phyloP scores from a whole-genome alignment of 345 rosid species.

The Salix arbutifolia region DNA sequence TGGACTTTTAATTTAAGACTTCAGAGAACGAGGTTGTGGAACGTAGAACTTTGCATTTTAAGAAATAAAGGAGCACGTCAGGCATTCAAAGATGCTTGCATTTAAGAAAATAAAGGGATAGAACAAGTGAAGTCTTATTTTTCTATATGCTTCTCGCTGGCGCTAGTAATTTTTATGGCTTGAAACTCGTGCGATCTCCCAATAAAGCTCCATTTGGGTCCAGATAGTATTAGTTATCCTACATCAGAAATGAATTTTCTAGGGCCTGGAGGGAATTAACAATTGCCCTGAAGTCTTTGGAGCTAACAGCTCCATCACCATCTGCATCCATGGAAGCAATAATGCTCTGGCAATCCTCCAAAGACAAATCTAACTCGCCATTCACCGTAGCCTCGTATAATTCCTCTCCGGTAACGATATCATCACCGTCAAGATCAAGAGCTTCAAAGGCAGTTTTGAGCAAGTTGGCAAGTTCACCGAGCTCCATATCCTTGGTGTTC shows the following conservation, averaged over 20 bases:
- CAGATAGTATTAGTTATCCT: neutral
- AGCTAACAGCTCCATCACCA: conserved; percentile 47
- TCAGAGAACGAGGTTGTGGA: no score
- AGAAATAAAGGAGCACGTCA: no score
- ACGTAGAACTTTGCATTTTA: no score
- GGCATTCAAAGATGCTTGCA: no score
- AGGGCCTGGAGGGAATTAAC: conserved; percentile 29
- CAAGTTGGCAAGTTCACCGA: conserved; percentile 30
- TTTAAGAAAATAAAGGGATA: no score
- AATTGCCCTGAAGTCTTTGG: conserved; percentile 41
- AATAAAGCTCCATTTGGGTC: neutral
- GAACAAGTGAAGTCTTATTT: no score
- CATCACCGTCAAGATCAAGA: conserved; percentile 24
- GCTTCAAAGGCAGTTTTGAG: conserved; percentile 34
- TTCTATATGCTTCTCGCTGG: no score
- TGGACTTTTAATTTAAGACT: no score
- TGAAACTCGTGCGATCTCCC: no score
- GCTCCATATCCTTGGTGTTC: conserved; percentile 50
- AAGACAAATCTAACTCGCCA: conserved; percentile 22
- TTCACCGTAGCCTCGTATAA: conserved; percentile 26
- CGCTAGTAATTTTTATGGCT: no score
- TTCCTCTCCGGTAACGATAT: conserved; percentile 37
- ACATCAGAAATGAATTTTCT: neutral
- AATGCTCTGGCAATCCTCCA: conserved; percentile 32
- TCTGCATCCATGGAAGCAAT: conserved; percentile 48